Percentiles rank a stretch among this genome's conserved stretches.
These are phyloP conservation scores for Penicillium diatomitis DNA, from an alignment of 495 filamentous ascomycete species.

Conservation along the genomic window DNA sequence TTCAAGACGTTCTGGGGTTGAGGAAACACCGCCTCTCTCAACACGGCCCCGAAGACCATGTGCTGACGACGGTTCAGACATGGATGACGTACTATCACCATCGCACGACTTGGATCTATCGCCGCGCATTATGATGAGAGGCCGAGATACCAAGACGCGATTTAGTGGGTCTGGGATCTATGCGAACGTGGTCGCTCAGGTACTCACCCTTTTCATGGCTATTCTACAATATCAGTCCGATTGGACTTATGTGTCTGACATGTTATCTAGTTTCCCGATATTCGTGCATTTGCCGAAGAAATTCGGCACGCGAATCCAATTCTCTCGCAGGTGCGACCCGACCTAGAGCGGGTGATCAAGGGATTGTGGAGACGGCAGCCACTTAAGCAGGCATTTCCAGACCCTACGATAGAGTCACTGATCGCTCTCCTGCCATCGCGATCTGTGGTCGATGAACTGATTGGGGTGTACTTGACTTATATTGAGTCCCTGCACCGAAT, in stretches of 20 bases:
- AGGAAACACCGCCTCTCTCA: not conserved
- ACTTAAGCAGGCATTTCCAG: constrained; percentile 24
- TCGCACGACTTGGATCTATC: constrained; percentile 31
- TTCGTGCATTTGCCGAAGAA: constrained; percentile 34
- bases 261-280: constrained; percentile 30
- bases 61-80: constrained; percentile 6
- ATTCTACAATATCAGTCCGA: not conserved
- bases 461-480: constrained; percentile 42
- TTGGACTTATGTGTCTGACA: not conserved
- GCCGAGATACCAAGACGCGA: constrained; percentile 34
- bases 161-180: constrained; percentile 36
- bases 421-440: constrained; percentile 30
- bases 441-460: constrained; percentile 41
- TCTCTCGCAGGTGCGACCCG: constrained; percentile 26
- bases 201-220: constrained; percentile 6
- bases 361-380: constrained; percentile 29
- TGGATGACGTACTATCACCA: constrained; percentile 18
- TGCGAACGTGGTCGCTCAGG: constrained; percentile 36
- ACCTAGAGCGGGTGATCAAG: constrained; percentile 24
- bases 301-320: constrained; percentile 30
- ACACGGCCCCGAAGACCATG: constrained; percentile 3
- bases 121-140: constrained; percentile 37
- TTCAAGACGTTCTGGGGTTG: constrained; percentile 14
- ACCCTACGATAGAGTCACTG: constrained; percentile 22
- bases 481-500: constrained; percentile 50